Percentiles rank a stretch among this genome's conserved stretches.
These are phyloP conservation scores for Penicillium nucicola DNA, from an alignment of 495 filamentous ascomycete species.

Conservation along the genomic window DNA sequence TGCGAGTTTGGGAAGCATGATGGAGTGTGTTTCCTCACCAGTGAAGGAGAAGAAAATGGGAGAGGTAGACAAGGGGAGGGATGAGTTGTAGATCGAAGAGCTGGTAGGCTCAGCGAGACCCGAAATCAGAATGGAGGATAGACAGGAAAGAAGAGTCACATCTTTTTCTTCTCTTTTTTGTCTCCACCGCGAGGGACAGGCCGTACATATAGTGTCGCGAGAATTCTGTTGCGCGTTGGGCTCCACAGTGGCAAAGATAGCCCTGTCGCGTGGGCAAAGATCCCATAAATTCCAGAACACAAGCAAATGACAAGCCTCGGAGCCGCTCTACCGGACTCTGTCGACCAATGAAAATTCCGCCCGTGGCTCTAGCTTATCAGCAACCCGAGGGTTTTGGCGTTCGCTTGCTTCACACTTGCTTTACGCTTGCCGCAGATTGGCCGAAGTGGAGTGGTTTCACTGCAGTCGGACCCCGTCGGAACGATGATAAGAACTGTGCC, in stretches of 20 bases:
- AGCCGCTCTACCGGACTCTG: not conserved
- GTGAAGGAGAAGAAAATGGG: constrained; percentile 1
- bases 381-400: constrained; percentile 9
- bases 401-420: constrained; percentile 22
- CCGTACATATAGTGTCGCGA: constrained; percentile 23
- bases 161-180: constrained; percentile 25
- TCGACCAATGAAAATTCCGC: not conserved
- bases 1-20: constrained; percentile 15
- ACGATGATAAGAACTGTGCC: too few species aligned
- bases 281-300: constrained; percentile 13
- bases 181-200: constrained; percentile 14
- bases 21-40: constrained; percentile 4
- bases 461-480: not conserved
- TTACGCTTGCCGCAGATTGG: not conserved
- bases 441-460: not conserved
- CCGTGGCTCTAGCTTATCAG: constrained; percentile 16
- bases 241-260: constrained; percentile 19
- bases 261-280: constrained; percentile 17
- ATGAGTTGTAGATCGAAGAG: constrained; percentile 9
- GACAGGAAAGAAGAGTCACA: constrained; percentile 16
- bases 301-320: constrained; percentile 25
- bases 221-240: constrained; percentile 17
- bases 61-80: constrained; percentile 2
- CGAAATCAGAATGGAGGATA: constrained; percentile 13
- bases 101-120: constrained; percentile 20